Evolutionary conservation across 352 stramenopile species (phyloP).

Genomic region (Lagenidium giganteum): DNA sequence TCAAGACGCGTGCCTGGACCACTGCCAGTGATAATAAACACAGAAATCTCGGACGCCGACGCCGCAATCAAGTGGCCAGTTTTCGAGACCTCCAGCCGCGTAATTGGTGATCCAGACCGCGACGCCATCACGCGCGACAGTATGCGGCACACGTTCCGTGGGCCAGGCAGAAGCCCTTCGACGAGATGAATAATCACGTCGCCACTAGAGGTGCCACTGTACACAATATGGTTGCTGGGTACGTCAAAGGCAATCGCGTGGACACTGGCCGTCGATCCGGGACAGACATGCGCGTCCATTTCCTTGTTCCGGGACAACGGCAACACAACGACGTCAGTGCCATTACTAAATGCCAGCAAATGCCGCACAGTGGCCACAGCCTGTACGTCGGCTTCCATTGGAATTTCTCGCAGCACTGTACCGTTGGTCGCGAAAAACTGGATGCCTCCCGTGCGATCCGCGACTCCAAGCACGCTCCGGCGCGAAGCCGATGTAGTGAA

Average conservation of each 20-base stretch:
- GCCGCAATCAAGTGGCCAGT: constrained; percentile 1
- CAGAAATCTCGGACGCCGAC: background rate
- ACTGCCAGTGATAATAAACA: constrained; percentile 5
- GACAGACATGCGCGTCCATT: constrained; percentile 23
- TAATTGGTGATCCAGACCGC: constrained; percentile 13
- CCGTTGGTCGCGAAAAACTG: constrained; percentile 40
- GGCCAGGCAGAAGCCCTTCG: background rate
- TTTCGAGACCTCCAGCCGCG: constrained; percentile 6
- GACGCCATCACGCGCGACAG: background rate
- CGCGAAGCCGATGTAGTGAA: background rate
- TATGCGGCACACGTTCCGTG: constrained; percentile 10
- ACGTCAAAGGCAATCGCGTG: constrained; percentile 45
- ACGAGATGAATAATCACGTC: constrained; percentile 35
- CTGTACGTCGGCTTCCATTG: constrained; percentile 10
- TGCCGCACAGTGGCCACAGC: constrained; percentile 31
- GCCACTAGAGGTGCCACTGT: constrained; percentile 31
- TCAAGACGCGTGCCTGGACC: background rate
- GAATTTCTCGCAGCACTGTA: constrained; percentile 30
- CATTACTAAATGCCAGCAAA: constrained; percentile 36
- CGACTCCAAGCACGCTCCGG: constrained; percentile 19
- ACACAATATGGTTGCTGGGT: constrained; percentile 32
- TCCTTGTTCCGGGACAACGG: constrained; percentile 24
- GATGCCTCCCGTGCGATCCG: constrained; percentile 2
- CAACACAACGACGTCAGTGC: constrained; percentile 21
- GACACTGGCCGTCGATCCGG: constrained; percentile 27